These are phyloP conservation scores for Lathyrus oleraceus DNA, from an alignment of 306 rosid genomes.

Conservation along the genomic window DNA sequence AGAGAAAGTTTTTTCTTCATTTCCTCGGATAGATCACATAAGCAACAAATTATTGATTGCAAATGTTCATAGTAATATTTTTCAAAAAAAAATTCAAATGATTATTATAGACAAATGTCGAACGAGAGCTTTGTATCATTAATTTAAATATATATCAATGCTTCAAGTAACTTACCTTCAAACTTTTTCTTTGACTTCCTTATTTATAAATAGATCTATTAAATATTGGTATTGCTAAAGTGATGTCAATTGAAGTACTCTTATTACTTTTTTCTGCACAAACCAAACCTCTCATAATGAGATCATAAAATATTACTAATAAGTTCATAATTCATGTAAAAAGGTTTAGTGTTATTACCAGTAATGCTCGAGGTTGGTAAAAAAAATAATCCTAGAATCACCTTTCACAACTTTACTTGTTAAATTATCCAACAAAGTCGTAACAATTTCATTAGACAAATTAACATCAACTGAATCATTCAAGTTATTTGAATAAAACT, in stretches of 20 bases:
- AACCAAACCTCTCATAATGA: conserved; percentile 16
- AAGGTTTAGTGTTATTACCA: not conserved
- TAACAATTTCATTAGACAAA: not conserved
- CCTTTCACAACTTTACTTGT: not conserved
- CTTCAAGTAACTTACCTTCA: conserved; percentile 28
- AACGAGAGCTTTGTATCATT: no score
- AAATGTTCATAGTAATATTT: no score
- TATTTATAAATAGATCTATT: conserved; percentile 27
- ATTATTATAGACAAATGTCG: no score
- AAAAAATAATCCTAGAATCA: conserved; percentile 4
- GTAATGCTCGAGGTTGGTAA: not conserved
- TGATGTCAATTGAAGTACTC: not conserved
- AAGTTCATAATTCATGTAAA: not conserved
- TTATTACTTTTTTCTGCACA: conserved; percentile 43
- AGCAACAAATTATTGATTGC: no score
- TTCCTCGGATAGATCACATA: no score
- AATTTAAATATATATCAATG: not conserved
- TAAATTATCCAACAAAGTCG: not conserved
- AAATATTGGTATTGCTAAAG: conserved; percentile 26
- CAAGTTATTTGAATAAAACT: not conserved
- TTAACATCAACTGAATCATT: not conserved
- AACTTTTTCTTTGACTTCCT: conserved; percentile 7
- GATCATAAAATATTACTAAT: conserved; percentile 14
- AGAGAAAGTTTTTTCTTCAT: no score
- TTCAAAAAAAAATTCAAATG: no score